Conservation (phyloP, 768 basidiomycete genomes). For the Leccinum fibrillosum region DNA sequence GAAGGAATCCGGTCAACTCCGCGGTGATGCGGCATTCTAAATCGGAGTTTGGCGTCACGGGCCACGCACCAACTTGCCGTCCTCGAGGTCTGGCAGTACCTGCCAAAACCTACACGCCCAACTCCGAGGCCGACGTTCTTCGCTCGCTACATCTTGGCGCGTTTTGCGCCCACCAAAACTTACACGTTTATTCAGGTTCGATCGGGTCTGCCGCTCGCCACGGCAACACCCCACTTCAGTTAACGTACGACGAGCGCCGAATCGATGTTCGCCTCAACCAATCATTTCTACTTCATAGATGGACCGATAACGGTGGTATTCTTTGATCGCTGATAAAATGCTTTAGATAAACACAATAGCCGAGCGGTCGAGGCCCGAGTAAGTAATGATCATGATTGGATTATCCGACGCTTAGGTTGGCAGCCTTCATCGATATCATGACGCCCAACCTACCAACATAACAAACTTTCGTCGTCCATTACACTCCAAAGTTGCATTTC, state of each 20-base stretch:
- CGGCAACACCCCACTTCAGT: constrained; percentile 6
- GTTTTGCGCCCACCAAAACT: background rate
- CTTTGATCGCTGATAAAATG: background rate
- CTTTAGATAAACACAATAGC: background rate
- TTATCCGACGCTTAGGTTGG: background rate
- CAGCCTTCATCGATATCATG: background rate
- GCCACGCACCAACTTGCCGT: no score
- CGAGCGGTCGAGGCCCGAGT: background rate
- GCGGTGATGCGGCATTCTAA: background rate
- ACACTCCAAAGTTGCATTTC: background rate
- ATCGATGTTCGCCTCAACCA: constrained; percentile 4
- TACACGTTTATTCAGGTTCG: background rate
- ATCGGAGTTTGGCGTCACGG: background rate
- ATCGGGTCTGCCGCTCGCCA: constrained; percentile 2
- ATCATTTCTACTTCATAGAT: constrained; percentile 11
- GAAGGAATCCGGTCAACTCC: background rate
- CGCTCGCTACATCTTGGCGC: background rate
- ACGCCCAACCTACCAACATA: background rate
- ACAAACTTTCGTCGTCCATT: background rate
- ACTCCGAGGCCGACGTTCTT: background rate
- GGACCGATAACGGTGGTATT: constrained; percentile 1
- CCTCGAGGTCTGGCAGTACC: background rate
- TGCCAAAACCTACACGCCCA: background rate
- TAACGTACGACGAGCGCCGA: constrained; percentile 2
- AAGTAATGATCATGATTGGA: background rate